Percentiles rank a stretch among this genome's conserved stretches.
Evolutionary conservation across 768 basidiomycete genomes (phyloP).

Genomic region (Tylopilus felleus): DNA sequence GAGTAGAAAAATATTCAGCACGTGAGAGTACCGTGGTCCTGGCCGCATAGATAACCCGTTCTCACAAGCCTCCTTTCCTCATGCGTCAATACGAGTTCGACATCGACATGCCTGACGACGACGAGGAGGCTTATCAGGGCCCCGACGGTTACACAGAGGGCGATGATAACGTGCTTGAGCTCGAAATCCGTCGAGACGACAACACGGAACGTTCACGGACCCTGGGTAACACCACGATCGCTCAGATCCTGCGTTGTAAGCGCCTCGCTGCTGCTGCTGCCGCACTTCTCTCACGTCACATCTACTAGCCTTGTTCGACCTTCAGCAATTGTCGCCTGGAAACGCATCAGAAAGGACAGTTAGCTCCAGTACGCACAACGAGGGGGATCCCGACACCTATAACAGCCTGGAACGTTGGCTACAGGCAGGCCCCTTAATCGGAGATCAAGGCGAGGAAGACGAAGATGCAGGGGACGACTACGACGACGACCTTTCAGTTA

Average conservation of each 20-base stretch:
- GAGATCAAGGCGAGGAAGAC: slow-evolving; percentile 38
- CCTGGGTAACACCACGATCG: slow-evolving; percentile 5
- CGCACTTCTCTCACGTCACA: slow-evolving; percentile 1
- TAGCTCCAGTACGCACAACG: not conserved
- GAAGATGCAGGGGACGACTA: slow-evolving; percentile 40
- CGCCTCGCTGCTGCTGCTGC: not conserved
- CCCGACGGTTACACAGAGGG: slow-evolving; percentile 30
- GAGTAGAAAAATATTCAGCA: not conserved
- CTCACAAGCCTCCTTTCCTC: not conserved
- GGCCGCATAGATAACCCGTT: not conserved
- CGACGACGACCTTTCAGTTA: slow-evolving; percentile 25
- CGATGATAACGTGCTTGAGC: slow-evolving; percentile 34
- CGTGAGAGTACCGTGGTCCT: not conserved
- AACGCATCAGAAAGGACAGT: slow-evolving; percentile 10
- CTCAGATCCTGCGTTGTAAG: slow-evolving; percentile 32
- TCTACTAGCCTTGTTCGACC: slow-evolving; percentile 27
- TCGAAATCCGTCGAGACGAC: slow-evolving; percentile 30
- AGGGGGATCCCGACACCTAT: slow-evolving; percentile 18
- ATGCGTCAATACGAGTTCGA: slow-evolving; percentile 24
- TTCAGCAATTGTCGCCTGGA: slow-evolving; percentile 22
- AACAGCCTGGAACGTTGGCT: slow-evolving; percentile 26
- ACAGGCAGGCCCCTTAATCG: slow-evolving; percentile 7
- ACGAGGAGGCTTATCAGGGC: slow-evolving; percentile 27
- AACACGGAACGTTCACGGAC: not conserved
- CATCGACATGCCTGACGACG: slow-evolving; percentile 19